phyloP scores from a whole-genome alignment of 805 yeast species.

The Jamesozyma rosinii region DNA sequence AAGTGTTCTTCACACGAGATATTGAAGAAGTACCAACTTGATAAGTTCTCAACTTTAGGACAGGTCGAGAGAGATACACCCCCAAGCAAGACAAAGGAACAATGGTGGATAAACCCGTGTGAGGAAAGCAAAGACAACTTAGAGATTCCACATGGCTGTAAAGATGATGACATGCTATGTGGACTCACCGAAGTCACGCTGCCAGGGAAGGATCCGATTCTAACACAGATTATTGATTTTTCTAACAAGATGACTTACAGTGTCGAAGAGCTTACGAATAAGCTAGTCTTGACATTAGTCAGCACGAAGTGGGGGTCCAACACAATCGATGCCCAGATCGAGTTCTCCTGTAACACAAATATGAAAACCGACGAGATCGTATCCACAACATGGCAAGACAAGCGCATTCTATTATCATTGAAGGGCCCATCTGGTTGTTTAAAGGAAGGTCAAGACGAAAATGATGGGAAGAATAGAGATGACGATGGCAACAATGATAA shows the following conservation, averaged over 20 bases:
- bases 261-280: constrained; percentile 27
- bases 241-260: constrained; percentile 26
- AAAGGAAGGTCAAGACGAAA: constrained; percentile 25
- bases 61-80: constrained; percentile 52
- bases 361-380: constrained; percentile 27
- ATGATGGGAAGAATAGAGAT: constrained; percentile 16
- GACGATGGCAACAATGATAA: constrained; percentile 19
- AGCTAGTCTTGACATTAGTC: constrained; percentile 34
- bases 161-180: constrained; percentile 66
- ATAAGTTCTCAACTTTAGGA: constrained; percentile 33
- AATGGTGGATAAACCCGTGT: constrained; percentile 71
- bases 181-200: constrained; percentile 52
- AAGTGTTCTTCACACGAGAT: constrained; percentile 19
- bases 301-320: constrained; percentile 68
- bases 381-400: constrained; percentile 19
- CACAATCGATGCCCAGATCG: constrained; percentile 38
- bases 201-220: constrained; percentile 39
- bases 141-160: constrained; percentile 43
- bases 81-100: constrained; percentile 54
- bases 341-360: constrained; percentile 40
- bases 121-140: constrained; percentile 32
- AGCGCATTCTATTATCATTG: constrained; percentile 23
- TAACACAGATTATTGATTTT: constrained; percentile 56
- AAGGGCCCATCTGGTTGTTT: constrained; percentile 40
- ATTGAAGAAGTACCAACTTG: constrained; percentile 19